Evolutionary conservation across 2,329 filamentous ascomycete genomes (phyloP).

Genomic region (Emergomyces orientalis): DNA sequence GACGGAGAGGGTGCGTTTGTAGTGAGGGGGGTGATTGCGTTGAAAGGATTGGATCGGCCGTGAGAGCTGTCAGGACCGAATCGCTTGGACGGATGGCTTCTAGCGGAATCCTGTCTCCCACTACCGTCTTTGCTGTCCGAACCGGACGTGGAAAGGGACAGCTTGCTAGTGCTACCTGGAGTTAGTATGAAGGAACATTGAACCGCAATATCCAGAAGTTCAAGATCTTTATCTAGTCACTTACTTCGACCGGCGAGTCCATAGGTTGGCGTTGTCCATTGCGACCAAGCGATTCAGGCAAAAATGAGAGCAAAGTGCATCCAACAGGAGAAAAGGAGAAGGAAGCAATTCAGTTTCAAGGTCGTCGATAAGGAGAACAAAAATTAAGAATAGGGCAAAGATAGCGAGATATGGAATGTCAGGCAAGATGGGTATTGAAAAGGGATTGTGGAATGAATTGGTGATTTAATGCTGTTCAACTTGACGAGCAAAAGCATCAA

Average conservation of each 20-base stretch:
- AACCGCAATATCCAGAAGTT: conserved; percentile 3
- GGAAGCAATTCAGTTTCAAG: not conserved
- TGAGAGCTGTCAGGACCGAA: conserved; percentile 66
- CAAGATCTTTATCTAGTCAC: conserved; percentile 17
- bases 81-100: conserved; percentile 61
- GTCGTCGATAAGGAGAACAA: not conserved
- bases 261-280: conserved; percentile 43
- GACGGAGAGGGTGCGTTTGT: conserved; percentile 65
- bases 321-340: not conserved
- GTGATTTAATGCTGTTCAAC: conserved; percentile 1
- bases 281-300: conserved; percentile 1
- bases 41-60: conserved; percentile 65
- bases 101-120: conserved; percentile 49
- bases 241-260: conserved; percentile 42
- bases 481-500: conserved; percentile 6
- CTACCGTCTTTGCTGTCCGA: conserved; percentile 44
- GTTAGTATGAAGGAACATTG: conserved; percentile 21
- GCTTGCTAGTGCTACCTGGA: conserved; percentile 63
- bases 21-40: conserved; percentile 60
- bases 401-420: not conserved
- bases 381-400: not conserved
- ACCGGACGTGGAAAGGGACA: conserved; percentile 73
- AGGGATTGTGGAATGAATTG: conserved; percentile 1
- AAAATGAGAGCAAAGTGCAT: not conserved
- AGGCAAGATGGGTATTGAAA: not conserved